Base-by-base conservation (phyloP, 108 stramenopile genomes). In the Skeletonema costatum region DNA sequence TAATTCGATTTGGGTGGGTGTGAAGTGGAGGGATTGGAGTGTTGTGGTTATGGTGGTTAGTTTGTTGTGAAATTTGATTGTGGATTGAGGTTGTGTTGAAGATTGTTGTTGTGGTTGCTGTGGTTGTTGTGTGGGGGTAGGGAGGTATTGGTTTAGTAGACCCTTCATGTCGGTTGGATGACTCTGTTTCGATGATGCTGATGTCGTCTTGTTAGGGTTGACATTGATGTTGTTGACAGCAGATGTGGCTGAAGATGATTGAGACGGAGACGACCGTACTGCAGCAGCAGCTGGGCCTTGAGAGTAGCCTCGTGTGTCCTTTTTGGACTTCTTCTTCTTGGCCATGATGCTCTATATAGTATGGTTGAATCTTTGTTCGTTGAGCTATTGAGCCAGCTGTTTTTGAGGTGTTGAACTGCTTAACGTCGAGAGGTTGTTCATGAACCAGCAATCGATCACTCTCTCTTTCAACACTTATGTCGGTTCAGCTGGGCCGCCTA, bases 261-360 rank as follows among this genome's bases (percentile, higher is more conserved):
- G 66, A 5, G 72, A 14, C 29, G 25, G 25, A 25, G 25, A 25
- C 25, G 25, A 25, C 25, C 25, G 16, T 17, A 65, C 29, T 38
- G 60, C 46, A 7, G 14, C n/a, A 61, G 58, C 32, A 1, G 63
- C 41, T 5, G 21, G 9, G 14, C 64, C 69, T 35, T 66, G 65
- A 32, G 74, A 69, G 67, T 85, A 85, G 13, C 84, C 84, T 21
- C 84, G 70, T 44, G 60, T 68, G 62, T 85, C 80, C 17, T 66
- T 29, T 32, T 70, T 66, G 17, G 73, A 59, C 60, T 84, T 80
- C 56, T 84, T 84, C 60, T 77, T 77, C n/a, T 60, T 71, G 14
- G 66, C 79, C 79, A 80, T 80, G 39, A 41, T 41, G 11, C 25
- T 25, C 25, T 25, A 25, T 25, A 25, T 25, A 25, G 25, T 25